Base-by-base conservation (phyloP, 2,329 filamentous ascomycete species). In the Trichoderma koningii region DNA sequence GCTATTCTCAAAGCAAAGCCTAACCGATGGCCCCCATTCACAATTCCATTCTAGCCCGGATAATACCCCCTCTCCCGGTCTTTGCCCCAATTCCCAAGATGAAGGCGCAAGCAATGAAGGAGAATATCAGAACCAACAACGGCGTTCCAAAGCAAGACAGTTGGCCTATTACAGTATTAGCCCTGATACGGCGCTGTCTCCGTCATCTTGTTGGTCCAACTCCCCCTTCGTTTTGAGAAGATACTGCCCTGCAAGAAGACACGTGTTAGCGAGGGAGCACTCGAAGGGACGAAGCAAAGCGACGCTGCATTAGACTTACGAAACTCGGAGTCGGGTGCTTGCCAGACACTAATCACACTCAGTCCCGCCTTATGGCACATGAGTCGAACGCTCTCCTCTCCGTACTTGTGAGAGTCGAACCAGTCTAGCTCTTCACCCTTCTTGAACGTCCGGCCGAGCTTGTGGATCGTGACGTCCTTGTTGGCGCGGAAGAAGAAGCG, bases 351-450 rank as follows among this genome's bases (percentile, higher is more conserved):
- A 44, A 76, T 67, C 42, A 78, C 72, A 55, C 71, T 73, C 68
- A 80, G 70, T 53, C 75, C 76, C 47, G 76, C 75, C 70, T 77
- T 75, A 65, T 69, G 71, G 65, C 77, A 79, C 78, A 80, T 80
- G 64, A 75, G 70, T 26, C 71, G 71, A 14, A 80, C 77, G 34
- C 71, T 72, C 3, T 71, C 66, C 67, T 77, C 74, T 53, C 72
- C 70, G 55, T 79, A 78, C 69, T 79, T 80, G 70, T 80, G 78
- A 38, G 78, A 77, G 68, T 80, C 78, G 66, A 80, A 80, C 78
- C 78, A 80, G 66, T 80, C 78, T 17, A 79, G 70, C 64, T 78
- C 76, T 50, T 77, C 71, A 15, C 74, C 77, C 21, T 70, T 59
- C 47, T 67, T 61, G 45, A 79, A 75, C 12, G 66, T 66, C 17